A percentile compares a stretch with the other conserved stretches of the same genome.
Evolutionary conservation across 2,329 filamentous ascomycete species (phyloP).

Genomic region (Trichocomaceae sp.): DNA sequence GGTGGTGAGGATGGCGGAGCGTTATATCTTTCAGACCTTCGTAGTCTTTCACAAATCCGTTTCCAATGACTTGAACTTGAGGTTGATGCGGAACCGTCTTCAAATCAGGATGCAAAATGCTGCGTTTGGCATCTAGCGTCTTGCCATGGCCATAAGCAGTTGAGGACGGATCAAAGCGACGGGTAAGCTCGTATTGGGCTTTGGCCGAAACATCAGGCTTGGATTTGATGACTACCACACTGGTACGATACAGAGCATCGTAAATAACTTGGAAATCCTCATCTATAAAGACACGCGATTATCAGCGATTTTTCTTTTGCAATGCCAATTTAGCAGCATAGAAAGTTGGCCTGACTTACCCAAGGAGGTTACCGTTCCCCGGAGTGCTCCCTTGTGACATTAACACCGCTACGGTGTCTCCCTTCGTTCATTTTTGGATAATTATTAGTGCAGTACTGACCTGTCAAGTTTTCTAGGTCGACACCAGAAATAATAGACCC

Average conservation of each 20-base stretch:
- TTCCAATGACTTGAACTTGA: slow-evolving; percentile 74
- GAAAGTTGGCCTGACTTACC: slow-evolving; percentile 15
- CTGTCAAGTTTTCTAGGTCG: slow-evolving; percentile 56
- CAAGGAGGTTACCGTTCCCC: slow-evolving; percentile 55
- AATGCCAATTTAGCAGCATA: not conserved
- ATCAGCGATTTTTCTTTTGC: not conserved
- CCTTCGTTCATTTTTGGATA: slow-evolving; percentile 5
- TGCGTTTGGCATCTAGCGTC: slow-evolving; percentile 59
- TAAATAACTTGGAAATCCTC: slow-evolving; percentile 59
- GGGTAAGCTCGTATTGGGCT: slow-evolving; percentile 68
- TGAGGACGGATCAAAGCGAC: slow-evolving; percentile 62
- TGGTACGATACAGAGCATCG: slow-evolving; percentile 59
- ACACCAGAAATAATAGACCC: slow-evolving; percentile 54
- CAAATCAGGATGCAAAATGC: slow-evolving; percentile 68
- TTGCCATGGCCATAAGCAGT: slow-evolving; percentile 69
- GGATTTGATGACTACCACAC: slow-evolving; percentile 65
- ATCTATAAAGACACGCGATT: slow-evolving; percentile 35
- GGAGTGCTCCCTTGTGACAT: slow-evolving; percentile 47
- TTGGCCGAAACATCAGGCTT: slow-evolving; percentile 59
- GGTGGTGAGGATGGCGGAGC: slow-evolving; percentile 69
- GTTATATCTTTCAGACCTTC: slow-evolving; percentile 63
- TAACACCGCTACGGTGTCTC: slow-evolving; percentile 15
- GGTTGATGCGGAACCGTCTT: slow-evolving; percentile 76
- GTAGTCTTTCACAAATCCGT: slow-evolving; percentile 62
- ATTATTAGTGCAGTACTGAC: slow-evolving; percentile 45